A percentile compares a stretch with the other conserved stretches of the same genome.
phyloP scores from a whole-genome alignment of 1,284 basidiomycete genomes.

The Apiotrichum mycotoxinovorans region DNA sequence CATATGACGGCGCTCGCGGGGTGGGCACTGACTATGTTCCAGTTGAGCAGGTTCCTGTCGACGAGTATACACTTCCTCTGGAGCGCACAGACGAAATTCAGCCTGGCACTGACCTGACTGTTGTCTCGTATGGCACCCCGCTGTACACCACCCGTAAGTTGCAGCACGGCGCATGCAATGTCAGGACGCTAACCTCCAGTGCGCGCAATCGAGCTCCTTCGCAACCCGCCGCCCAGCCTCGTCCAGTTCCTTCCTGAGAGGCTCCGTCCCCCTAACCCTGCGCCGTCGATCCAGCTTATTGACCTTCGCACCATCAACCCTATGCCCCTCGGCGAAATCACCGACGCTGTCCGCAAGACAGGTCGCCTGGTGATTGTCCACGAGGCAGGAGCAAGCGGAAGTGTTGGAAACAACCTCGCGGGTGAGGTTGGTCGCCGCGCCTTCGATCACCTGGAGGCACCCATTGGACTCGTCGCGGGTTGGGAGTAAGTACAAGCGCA shows the following conservation, averaged over 20 bases:
- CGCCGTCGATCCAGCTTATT: slow-evolving; percentile 69
- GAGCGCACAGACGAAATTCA: slow-evolving; percentile 71
- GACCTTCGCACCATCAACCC: slow-evolving; percentile 86
- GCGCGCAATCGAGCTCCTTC: slow-evolving; percentile 41
- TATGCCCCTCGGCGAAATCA: slow-evolving; percentile 76
- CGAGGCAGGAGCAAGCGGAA: slow-evolving; percentile 78
- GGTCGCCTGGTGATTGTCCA: slow-evolving; percentile 84
- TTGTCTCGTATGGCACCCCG: slow-evolving; percentile 88
- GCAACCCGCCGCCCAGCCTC: slow-evolving; percentile 62
- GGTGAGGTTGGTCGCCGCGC: slow-evolving; percentile 80
- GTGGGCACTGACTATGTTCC: slow-evolving; percentile 10
- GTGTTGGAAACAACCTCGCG: slow-evolving; percentile 81
- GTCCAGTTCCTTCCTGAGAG: slow-evolving; percentile 64
- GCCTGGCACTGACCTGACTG: slow-evolving; percentile 73
- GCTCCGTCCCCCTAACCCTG: slow-evolving; percentile 61
- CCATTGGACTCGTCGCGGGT: slow-evolving; percentile 76
- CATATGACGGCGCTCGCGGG: background rate
- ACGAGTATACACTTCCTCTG: slow-evolving; percentile 79
- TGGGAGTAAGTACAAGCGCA: slow-evolving; percentile 76
- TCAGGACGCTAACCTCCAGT: slow-evolving; percentile 45
- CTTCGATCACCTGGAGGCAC: slow-evolving; percentile 80
- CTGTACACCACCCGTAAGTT: slow-evolving; percentile 78
- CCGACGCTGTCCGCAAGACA: slow-evolving; percentile 76
- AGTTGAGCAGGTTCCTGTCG: slow-evolving; percentile 88
- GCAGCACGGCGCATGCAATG: too few species aligned